Percentiles rank a stretch among this genome's conserved stretches.
Conservation (phyloP, 148 eudicot genomes). For the Rhododendron griersonianum region DNA sequence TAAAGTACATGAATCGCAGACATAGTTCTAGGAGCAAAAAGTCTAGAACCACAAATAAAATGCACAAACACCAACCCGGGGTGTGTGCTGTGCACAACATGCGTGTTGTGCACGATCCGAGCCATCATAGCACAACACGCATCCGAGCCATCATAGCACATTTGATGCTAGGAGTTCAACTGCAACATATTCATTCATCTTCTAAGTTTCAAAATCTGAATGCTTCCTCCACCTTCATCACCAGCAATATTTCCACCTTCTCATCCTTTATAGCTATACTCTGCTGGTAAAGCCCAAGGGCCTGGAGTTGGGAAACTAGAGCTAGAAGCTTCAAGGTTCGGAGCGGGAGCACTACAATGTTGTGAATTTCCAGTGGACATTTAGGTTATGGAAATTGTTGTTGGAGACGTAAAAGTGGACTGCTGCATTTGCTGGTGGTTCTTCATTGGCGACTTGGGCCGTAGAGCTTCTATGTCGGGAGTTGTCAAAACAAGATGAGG, state of each 20-base stretch:
- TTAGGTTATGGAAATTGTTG: conserved; percentile 46
- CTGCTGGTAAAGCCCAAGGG: conserved; percentile 55
- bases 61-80: too few species aligned
- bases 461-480: conserved; percentile 82
- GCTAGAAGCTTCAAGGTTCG: conserved; percentile 57
- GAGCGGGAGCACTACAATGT: conserved; percentile 27
- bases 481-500: conserved; percentile 90
- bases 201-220: conserved; percentile 47
- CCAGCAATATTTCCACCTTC: conserved; percentile 26
- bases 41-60: too few species aligned
- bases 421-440: conserved; percentile 87
- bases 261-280: conserved; percentile 44
- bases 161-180: background rate
- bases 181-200: conserved; percentile 41
- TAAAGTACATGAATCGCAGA: too few species aligned
- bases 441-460: conserved; percentile 98
- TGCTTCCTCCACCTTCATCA: conserved; percentile 43
- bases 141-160: background rate
- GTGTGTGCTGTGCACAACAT: too few species aligned
- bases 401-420: conserved; percentile 59
- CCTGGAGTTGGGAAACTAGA: conserved; percentile 36
- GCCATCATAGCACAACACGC: background rate
- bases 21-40: too few species aligned
- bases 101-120: too few species aligned
- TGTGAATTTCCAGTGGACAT: conserved; percentile 52